Conservation (phyloP, 345 rosid genomes). For the Mercurialis annua region DNA sequence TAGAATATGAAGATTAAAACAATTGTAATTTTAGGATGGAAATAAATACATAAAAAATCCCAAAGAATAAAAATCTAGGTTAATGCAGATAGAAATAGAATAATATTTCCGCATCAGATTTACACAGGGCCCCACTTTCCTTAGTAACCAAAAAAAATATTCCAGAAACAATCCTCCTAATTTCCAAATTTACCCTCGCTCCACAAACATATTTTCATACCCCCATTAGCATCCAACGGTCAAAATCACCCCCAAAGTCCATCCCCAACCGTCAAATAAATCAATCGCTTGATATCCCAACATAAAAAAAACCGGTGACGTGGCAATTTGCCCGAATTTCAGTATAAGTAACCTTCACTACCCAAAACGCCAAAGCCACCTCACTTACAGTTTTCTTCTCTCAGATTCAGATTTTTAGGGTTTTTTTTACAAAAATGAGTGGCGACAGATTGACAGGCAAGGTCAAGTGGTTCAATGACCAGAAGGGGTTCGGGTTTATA, state of each 20-base stretch:
- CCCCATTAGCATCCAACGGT: slow-evolving; percentile 22
- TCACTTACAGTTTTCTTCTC: neutral
- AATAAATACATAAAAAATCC: too few species aligned
- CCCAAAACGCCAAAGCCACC: neutral
- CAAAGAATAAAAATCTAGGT: too few species aligned
- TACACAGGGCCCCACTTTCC: too few species aligned
- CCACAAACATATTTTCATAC: too few species aligned
- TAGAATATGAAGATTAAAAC: too few species aligned
- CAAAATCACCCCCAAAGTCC: neutral
- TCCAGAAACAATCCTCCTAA: neutral
- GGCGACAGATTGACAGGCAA: slow-evolving; percentile 22
- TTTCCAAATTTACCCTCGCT: too few species aligned
- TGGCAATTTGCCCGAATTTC: slow-evolving; percentile 10
- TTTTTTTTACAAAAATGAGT: slow-evolving; percentile 10
- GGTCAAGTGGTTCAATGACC: slow-evolving; percentile 37
- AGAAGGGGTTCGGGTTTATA: slow-evolving; percentile 35
- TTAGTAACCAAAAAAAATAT: too few species aligned
- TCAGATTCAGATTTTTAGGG: neutral
- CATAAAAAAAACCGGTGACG: slow-evolving; percentile 11
- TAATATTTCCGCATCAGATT: too few species aligned
- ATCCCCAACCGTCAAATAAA: slow-evolving; percentile 25
- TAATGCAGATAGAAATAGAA: too few species aligned
- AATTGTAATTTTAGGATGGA: too few species aligned
- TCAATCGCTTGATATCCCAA: slow-evolving; percentile 1
- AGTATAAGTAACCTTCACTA: slow-evolving; percentile 11